These are phyloP conservation scores for Artemisia annua DNA, from an alignment of 129 eudicot genomes.

Conservation along the genomic window DNA sequence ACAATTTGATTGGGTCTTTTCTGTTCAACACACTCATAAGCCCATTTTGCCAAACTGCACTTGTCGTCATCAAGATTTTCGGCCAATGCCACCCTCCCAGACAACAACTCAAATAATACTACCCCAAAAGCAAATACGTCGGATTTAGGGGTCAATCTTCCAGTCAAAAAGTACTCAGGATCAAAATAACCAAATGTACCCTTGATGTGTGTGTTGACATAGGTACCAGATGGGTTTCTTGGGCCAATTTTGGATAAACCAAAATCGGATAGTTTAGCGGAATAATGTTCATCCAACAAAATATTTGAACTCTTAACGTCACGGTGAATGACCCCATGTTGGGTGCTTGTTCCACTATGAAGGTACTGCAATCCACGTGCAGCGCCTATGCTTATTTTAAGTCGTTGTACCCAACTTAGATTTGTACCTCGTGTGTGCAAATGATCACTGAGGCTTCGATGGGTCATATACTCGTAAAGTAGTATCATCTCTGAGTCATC, in stretches of 20 bases:
- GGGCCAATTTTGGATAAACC: not conserved
- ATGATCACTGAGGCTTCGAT: slow-evolving; percentile 16
- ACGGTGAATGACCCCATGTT: slow-evolving; percentile 15
- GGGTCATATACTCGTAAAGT: slow-evolving; percentile 17
- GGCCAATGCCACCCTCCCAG: slow-evolving; percentile 10
- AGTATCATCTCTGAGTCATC: slow-evolving; percentile 24
- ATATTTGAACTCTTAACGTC: no score
- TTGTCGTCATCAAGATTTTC: slow-evolving; percentile 8
- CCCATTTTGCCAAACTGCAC: slow-evolving; percentile 19
- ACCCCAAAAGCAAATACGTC: slow-evolving; percentile 4
- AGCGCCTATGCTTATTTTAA: not conserved
- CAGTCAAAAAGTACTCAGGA: slow-evolving; percentile 8
- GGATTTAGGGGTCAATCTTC: slow-evolving; percentile 9
- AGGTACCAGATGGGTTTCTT: not conserved
- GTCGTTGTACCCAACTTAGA: slow-evolving; percentile 8
- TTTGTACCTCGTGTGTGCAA: slow-evolving; percentile 11
- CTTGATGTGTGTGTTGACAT: not conserved
- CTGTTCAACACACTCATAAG: slow-evolving; percentile 17
- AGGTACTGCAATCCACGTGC: not conserved
- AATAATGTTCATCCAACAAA: no score
- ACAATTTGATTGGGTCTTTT: slow-evolving; percentile 25
- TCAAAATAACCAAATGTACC: slow-evolving; percentile 17
- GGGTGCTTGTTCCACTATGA: slow-evolving; percentile 15
- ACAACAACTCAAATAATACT: not conserved
- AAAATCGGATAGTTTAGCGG: no score